Base-by-base conservation (phyloP, 179 eudicot genomes). In the Kewa caespitosa region DNA sequence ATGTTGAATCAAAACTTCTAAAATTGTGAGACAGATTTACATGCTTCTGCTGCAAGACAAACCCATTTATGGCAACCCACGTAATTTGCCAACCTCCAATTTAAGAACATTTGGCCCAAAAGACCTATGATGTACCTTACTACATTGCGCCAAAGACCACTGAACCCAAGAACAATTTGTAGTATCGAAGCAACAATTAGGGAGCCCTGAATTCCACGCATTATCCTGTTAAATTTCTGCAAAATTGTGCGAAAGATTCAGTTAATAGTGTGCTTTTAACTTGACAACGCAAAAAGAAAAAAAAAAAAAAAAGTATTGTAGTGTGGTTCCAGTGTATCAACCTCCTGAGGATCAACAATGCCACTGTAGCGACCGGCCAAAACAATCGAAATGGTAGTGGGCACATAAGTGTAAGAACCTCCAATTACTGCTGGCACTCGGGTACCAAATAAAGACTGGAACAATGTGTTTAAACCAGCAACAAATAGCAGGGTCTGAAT, bases 361-460 rank as follows among this genome's bases (percentile, higher is more conserved):
- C 78, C 85, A 75, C 82, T 89, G 75, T 89, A 95, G 67, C 98
- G 86, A 48, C 87, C 90, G 20, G 98, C 91, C 85, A 91, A 81
- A 71, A 95, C 76, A 43, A 95, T 91, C 2, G 98, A 93, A 38
- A 93, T 75, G 43, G 98, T 93, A 13, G 99, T 80, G 7, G 97
- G 91, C 10, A 95, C 88, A 77, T 81, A 95, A 0, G 99, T 91
- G 69, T 88, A 95, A 50, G 98, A 95, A 54, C 90, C 99, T 75
- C 99, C 99, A 67, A 95, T 90, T 4, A 95, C 91, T 64, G 98
- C 94, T 2, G 99, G 99, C 76, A 95, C 76, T n/a, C 96, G 85
- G 2, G 99, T 93, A 42, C 99, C 99, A 54, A 95, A 95, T 55
- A 81, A 69, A 46, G 99, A 83, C 83, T 95, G 99, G 37, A 81